A percentile compares a stretch with the other conserved stretches of the same genome.
Evolutionary conservation across 257 asterid species (phyloP).

Genomic region (Solanum corneliomulleri): DNA sequence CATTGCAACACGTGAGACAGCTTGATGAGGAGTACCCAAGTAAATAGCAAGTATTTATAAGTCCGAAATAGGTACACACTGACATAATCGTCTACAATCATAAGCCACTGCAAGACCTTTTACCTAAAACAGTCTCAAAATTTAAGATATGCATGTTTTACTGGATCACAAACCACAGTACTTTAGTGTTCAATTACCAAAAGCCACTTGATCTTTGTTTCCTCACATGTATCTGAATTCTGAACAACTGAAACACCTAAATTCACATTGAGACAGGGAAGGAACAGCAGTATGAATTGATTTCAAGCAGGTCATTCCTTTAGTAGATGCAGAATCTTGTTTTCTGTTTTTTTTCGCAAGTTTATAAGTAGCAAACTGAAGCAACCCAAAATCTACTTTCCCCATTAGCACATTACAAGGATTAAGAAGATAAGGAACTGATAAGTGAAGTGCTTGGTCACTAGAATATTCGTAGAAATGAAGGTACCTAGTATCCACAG

Average conservation of each 20-base stretch:
- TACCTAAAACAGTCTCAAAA: not conserved
- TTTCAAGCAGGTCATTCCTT: not conserved
- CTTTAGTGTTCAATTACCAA: not conserved
- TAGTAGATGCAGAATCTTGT: not conserved
- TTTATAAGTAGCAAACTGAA: not conserved
- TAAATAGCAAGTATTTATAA: not conserved
- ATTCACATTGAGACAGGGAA: not conserved
- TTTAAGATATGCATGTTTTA: not conserved
- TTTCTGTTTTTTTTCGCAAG: not conserved
- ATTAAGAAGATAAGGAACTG: not conserved
- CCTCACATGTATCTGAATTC: not conserved
- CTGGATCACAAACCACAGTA: not conserved
- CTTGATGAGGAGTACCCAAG: not conserved
- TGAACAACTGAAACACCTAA: not conserved
- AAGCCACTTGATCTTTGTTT: not conserved
- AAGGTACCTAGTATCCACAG: conserved; percentile 67
- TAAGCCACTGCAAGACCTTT: not conserved
- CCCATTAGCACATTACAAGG: not conserved
- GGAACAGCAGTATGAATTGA: not conserved
- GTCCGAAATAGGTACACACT: not conserved
- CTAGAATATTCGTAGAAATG: not conserved
- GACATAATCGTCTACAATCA: not conserved
- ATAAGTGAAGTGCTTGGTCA: not conserved
- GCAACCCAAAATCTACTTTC: not conserved
- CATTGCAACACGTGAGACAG: not conserved